Conservation (phyloP, 805 yeast species). For the Nakazawaea wickerhamii region DNA sequence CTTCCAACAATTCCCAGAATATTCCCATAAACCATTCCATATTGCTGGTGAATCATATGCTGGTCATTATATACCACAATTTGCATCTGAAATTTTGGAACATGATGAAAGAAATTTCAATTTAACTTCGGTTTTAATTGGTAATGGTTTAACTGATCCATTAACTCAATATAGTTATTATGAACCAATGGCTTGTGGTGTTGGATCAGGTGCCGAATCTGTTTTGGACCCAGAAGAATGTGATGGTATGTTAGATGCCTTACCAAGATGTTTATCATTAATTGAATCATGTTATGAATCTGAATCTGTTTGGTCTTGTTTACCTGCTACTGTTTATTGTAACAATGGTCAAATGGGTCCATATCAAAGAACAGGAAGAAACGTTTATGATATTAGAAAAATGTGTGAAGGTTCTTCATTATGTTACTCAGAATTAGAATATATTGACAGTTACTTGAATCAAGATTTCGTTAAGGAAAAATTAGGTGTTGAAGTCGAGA, state of each 20-base stretch:
- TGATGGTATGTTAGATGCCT: slow-evolving; percentile 51
- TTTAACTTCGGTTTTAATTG: slow-evolving; percentile 76
- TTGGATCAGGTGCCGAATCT: slow-evolving; percentile 70
- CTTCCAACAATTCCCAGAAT: slow-evolving; percentile 78
- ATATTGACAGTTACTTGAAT: slow-evolving; percentile 48
- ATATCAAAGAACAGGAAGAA: slow-evolving; percentile 51
- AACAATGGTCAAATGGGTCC: slow-evolving; percentile 58
- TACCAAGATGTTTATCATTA: slow-evolving; percentile 60
- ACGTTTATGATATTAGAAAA: slow-evolving; percentile 60
- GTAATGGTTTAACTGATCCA: slow-evolving; percentile 90
- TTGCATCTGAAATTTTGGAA: slow-evolving; percentile 50
- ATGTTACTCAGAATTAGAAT: slow-evolving; percentile 48
- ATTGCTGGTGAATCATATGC: slow-evolving; percentile 84
- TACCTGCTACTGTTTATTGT: slow-evolving; percentile 60
- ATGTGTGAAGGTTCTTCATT: slow-evolving; percentile 44
- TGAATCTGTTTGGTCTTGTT: slow-evolving; percentile 52
- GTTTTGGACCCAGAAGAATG: slow-evolving; percentile 70
- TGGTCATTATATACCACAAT: slow-evolving; percentile 76
- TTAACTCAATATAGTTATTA: slow-evolving; percentile 72
- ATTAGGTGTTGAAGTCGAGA: slow-evolving; percentile 50
- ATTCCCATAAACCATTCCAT: slow-evolving; percentile 54
- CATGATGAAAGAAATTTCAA: slow-evolving; percentile 55
- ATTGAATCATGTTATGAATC: slow-evolving; percentile 62
- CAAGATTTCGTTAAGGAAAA: slow-evolving; percentile 46
- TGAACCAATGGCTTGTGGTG: slow-evolving; percentile 92